Percentiles rank a stretch among this genome's conserved stretches.
These are phyloP conservation scores for Podospora conica DNA, from an alignment of 495 filamentous ascomycete species.

Conservation along the genomic window DNA sequence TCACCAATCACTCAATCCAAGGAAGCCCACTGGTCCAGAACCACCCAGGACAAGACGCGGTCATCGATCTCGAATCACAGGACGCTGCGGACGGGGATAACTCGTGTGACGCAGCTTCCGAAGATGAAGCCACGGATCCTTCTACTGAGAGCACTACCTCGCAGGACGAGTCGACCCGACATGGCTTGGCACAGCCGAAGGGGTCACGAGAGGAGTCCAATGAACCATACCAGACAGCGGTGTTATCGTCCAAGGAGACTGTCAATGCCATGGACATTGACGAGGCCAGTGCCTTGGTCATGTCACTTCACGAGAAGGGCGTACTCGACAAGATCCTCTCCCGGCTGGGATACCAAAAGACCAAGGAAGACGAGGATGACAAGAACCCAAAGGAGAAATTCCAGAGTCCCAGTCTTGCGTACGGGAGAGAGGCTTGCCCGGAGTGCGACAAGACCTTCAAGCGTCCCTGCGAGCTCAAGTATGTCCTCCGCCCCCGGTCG, in stretches of 20 bases:
- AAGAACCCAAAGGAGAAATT: not conserved
- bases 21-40: not conserved
- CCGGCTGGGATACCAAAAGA: slow-evolving; percentile 30
- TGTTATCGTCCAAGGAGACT: not conserved
- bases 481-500: slow-evolving; percentile 20
- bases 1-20: not conserved
- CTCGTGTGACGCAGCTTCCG: not conserved
- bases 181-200: not conserved
- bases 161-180: not conserved
- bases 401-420: not conserved
- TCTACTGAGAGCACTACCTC: not conserved
- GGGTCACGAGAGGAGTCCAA: not conserved
- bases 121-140: not conserved
- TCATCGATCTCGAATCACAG: not conserved
- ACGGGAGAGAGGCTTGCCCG: slow-evolving; percentile 32
- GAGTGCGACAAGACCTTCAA: slow-evolving; percentile 50
- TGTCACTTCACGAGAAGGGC: slow-evolving; percentile 11
- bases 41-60: not conserved
- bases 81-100: not conserved
- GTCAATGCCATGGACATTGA: slow-evolving; percentile 13
- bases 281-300: slow-evolving; percentile 15
- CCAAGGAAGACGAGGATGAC: slow-evolving; percentile 9
- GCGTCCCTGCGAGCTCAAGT: slow-evolving; percentile 68
- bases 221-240: not conserved
- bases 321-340: slow-evolving; percentile 23